phyloP scores from a whole-genome alignment of 2,329 filamentous ascomycete species.

The Byssochlamys sp. region DNA sequence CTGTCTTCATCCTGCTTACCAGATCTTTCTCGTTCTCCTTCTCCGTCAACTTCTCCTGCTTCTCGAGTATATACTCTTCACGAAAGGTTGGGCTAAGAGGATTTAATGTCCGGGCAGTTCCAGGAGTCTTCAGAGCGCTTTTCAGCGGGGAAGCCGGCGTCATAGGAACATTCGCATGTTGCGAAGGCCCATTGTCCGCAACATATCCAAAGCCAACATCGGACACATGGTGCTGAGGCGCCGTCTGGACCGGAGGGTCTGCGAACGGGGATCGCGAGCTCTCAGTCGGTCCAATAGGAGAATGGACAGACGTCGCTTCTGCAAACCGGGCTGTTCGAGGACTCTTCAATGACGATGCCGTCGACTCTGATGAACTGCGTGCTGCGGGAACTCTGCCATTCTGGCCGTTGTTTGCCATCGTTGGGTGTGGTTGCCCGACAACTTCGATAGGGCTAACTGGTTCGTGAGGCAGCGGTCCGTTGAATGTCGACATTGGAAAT shows the following conservation, averaged over 20 bases:
- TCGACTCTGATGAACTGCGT: constrained; percentile 22
- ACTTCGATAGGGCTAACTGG: constrained; percentile 33
- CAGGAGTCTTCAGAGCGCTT: constrained; percentile 80
- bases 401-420: constrained; percentile 12
- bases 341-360: constrained; percentile 34
- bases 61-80: constrained; percentile 79
- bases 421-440: constrained; percentile 19
- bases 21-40: constrained; percentile 79
- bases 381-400: constrained; percentile 11
- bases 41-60: constrained; percentile 69
- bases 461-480: constrained; percentile 21
- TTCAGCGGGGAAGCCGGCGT: constrained; percentile 72
- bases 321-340: constrained; percentile 54
- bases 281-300: constrained; percentile 45
- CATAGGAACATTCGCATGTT: constrained; percentile 44
- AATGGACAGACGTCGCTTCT: constrained; percentile 56
- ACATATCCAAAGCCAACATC: constrained; percentile 93
- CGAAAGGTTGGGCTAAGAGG: constrained; percentile 83
- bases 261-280: constrained; percentile 40
- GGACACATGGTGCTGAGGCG: constrained; percentile 50
- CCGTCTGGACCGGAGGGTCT: constrained; percentile 42
- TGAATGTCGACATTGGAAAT: constrained; percentile 16
- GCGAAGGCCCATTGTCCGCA: constrained; percentile 44
- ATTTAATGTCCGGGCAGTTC: constrained; percentile 66
- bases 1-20: constrained; percentile 48